Evolutionary conservation across 192 early-diverging fungal genomes (phyloP), one percentile per base, ranked within the genome.

Genomic region (Chytriomyces hyalinus): DNA sequence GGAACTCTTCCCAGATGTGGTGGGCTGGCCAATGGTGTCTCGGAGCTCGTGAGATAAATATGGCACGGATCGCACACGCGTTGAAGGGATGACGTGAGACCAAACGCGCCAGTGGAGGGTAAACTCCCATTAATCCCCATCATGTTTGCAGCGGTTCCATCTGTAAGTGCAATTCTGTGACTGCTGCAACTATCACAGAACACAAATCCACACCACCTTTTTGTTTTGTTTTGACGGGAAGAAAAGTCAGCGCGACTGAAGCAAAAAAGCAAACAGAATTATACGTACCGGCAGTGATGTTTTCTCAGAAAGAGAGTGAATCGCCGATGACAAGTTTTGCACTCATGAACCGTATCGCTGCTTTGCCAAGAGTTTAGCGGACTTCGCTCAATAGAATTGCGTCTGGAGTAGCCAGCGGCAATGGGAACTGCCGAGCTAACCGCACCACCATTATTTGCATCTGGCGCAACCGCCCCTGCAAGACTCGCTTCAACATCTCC

Each of bases 161-260:
- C 45, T 7, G 8, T 50, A 81, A 84, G 6, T 67, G 46, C 15
- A 48, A 86, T 77, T 45, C 91, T 86, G 45, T 84, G 73, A 6
- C 87, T 86, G 5, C 92, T 92, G 81, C 94, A 97, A 20, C 77
- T 81, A 76, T 93, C 93, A 80, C 95, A 97, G 46, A 94, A 92
- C 61, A 97, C 84, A 44, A 88, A 82, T 6, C 95, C 95, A 87
- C 95, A 97, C 28, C 93, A 92, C 61, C 84, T 86, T 51, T 6
- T 17, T n/a, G 22, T 20, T 61, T 46, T 20, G 7, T 53, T 13
- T 20, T 73, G 44, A 24, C 0, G 49, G 36, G 47, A 77, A 77
- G 24, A 5, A 22, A 36, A 17, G 53, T 71, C 43, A 13, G 47
- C n/a, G 44, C 4, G 17, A 11, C 24, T 80, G 24, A 73, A 66